Evolutionary conservation across 2,329 filamentous ascomycete genomes (phyloP).

Genomic region (Blastomyces gilchristii): DNA sequence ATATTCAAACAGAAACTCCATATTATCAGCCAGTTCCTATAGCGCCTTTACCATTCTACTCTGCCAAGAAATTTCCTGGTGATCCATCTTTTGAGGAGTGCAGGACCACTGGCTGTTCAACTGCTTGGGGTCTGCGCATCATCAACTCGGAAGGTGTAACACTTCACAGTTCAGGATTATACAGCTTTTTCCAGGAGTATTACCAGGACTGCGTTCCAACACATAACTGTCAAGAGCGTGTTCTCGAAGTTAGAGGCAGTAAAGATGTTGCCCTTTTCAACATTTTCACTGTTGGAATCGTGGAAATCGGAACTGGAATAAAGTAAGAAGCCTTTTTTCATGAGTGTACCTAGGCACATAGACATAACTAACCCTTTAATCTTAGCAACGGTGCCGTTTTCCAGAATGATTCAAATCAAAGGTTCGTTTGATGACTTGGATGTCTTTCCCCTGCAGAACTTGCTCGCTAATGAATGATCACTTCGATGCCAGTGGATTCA

Average conservation of each 20-base stretch:
- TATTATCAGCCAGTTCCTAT: constrained; percentile 60
- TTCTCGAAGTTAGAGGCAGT: constrained; percentile 16
- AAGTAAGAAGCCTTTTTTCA: not conserved
- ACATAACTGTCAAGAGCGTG: constrained; percentile 39
- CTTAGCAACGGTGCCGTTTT: not conserved
- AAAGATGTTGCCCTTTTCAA: constrained; percentile 19
- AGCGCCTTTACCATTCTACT: constrained; percentile 48
- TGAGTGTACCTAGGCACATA: not conserved
- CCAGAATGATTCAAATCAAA: constrained; percentile 10
- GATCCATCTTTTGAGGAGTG: constrained; percentile 46
- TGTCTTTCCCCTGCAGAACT: not conserved
- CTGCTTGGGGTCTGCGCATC: constrained; percentile 56
- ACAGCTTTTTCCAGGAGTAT: constrained; percentile 54
- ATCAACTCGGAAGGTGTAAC: constrained; percentile 46
- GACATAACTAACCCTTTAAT: not conserved
- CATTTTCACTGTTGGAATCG: constrained; percentile 18
- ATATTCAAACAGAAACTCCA: constrained; percentile 59
- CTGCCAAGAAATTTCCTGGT: constrained; percentile 30
- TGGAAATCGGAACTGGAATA: constrained; percentile 15
- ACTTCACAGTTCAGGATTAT: constrained; percentile 55
- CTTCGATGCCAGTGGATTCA: constrained; percentile 6
- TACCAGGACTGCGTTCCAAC: constrained; percentile 38
- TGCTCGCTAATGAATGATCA: not conserved
- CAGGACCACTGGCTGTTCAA: constrained; percentile 23
- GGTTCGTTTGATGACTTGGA: not conserved